These are phyloP conservation scores for Nakazawaea holstii DNA, from an alignment of 805 yeast genomes.

Conservation along the genomic window DNA sequence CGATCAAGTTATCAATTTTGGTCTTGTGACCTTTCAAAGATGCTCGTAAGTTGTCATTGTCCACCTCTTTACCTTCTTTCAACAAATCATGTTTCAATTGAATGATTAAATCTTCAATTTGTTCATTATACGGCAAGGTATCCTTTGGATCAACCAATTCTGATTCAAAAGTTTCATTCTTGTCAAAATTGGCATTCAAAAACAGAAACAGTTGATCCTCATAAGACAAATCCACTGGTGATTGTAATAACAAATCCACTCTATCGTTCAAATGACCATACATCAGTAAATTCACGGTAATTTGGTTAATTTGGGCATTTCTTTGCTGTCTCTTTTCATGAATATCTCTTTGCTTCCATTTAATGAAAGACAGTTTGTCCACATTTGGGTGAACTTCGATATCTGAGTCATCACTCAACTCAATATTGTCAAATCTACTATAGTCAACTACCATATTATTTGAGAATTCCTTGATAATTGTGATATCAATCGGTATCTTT, in stretches of 20 bases:
- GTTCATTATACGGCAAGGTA: conserved; percentile 74
- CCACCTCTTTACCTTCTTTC: conserved; percentile 42
- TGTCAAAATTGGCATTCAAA: conserved; percentile 49
- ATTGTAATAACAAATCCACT: conserved; percentile 53
- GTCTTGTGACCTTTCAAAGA: conserved; percentile 53
- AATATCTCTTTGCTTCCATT: conserved; percentile 96
- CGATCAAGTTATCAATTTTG: conserved; percentile 63
- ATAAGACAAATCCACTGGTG: conserved; percentile 3
- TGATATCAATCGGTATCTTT: background rate
- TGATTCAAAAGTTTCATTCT: conserved; percentile 20
- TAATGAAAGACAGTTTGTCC: conserved; percentile 85
- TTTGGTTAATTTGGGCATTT: conserved; percentile 68
- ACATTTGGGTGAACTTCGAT: conserved; percentile 98
- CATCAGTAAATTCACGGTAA: conserved; percentile 77
- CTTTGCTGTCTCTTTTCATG: conserved; percentile 87
- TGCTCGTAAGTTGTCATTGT: conserved; percentile 29
- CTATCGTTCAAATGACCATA: conserved; percentile 69
- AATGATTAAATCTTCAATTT: conserved; percentile 85
- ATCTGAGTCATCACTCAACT: conserved; percentile 94
- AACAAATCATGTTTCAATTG: conserved; percentile 62
- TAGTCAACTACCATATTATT: conserved; percentile 61
- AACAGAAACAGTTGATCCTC: conserved; percentile 17
- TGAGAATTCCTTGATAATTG: background rate
- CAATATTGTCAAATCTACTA: conserved; percentile 97
- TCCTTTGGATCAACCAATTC: conserved; percentile 17